These are phyloP conservation scores for Vigna hirtella DNA, from an alignment of 306 rosid species.

Conservation along the genomic window DNA sequence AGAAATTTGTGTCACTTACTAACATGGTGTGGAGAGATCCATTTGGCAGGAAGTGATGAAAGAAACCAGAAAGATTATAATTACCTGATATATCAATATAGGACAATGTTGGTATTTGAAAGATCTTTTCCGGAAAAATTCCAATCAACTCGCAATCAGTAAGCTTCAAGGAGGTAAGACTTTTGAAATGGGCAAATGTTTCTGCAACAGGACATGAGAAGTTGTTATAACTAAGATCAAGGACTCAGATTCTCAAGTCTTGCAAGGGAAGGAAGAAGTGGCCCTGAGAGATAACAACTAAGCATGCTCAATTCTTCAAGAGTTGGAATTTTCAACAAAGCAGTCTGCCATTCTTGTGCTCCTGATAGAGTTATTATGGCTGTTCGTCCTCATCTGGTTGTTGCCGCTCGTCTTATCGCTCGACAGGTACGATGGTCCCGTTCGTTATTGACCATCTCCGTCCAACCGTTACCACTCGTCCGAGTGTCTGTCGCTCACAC, in stretches of 20 bases:
- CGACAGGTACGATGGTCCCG: no score
- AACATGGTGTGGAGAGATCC: neutral
- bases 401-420: no score
- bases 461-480: no score
- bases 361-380: no score
- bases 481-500: no score
- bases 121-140: constrained; percentile 31
- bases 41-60: neutral
- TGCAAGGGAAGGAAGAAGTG: constrained; percentile 36
- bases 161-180: constrained; percentile 32
- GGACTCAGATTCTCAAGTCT: constrained; percentile 25
- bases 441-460: no score
- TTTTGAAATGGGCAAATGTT: constrained; percentile 31
- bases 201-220: constrained; percentile 39
- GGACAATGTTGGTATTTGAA: neutral
- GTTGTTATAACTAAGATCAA: constrained; percentile 22
- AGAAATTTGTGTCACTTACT: constrained; percentile 19
- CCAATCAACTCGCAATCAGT: neutral
- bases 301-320: constrained; percentile 44
- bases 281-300: constrained; percentile 39
- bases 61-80: constrained; percentile 16
- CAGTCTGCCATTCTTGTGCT: constrained; percentile 54
- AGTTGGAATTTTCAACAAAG: neutral
- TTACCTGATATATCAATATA: constrained; percentile 39
- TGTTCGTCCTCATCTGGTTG: no score